phyloP scores from a whole-genome alignment of 1,284 basidiomycete species.

The Naganishia sp. region DNA sequence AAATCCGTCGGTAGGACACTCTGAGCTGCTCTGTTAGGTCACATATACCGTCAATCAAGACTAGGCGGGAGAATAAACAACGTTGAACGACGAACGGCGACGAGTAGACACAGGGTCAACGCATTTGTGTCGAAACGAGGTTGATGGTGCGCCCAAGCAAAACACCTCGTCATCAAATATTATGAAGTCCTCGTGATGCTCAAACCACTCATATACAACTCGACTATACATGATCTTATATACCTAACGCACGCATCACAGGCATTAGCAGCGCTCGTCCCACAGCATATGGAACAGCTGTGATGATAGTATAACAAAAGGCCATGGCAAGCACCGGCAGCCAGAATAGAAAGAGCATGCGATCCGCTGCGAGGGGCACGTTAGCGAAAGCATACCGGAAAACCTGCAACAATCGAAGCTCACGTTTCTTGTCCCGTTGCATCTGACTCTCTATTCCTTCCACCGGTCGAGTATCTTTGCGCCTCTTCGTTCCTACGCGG shows the following conservation, averaged over 20 bases:
- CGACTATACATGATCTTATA: not conserved
- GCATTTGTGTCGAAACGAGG: no score
- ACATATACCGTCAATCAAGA: no score
- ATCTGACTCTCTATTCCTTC: conserved; percentile 15
- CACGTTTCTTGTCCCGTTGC: conserved; percentile 60
- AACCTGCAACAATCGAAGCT: conserved; percentile 45
- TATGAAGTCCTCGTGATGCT: not conserved
- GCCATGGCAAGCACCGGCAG: conserved; percentile 69
- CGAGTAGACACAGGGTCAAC: no score
- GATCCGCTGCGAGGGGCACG: conserved; percentile 64
- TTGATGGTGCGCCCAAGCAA: no score
- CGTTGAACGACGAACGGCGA: not conserved
- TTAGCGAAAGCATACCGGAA: conserved; percentile 31
- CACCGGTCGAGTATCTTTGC: conserved; percentile 11
- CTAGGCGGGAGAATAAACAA: not conserved
- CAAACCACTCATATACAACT: not conserved
- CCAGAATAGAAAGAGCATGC: conserved; percentile 93
- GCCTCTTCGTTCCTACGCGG: conserved; percentile 7
- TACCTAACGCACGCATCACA: conserved; percentile 15
- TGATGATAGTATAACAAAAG: conserved; percentile 36
- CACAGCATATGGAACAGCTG: conserved; percentile 28
- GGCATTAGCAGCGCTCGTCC: conserved; percentile 29
- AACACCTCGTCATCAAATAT: no score
- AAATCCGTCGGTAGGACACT: no score
- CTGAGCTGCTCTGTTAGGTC: no score